These are phyloP conservation scores for Achaetomiella virescens DNA, from an alignment of 495 filamentous ascomycete genomes.

Conservation along the genomic window DNA sequence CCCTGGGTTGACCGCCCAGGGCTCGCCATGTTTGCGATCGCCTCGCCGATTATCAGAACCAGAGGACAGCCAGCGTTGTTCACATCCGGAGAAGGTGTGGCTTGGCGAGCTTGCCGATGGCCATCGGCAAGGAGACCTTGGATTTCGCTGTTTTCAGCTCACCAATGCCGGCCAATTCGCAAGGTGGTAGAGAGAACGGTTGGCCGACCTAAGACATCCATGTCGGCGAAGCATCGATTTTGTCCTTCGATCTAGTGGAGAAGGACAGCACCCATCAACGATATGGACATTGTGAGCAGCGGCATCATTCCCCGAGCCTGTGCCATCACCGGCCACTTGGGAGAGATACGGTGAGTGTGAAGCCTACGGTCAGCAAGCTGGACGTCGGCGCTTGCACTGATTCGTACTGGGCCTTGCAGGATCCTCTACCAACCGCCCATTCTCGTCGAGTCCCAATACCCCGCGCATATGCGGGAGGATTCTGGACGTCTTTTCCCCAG, in stretches of 20 bases:
- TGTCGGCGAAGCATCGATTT: neutral
- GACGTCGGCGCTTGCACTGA: no score
- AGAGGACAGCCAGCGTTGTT: neutral
- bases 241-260: neutral
- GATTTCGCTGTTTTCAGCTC: neutral
- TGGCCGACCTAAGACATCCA: constrained; percentile 14
- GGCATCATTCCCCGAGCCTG: neutral
- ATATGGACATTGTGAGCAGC: no score
- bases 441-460: no score
- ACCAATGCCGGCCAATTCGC: neutral
- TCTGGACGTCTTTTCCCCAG: no score
- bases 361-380: no score
- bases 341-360: neutral
- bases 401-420: no score
- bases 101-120: neutral
- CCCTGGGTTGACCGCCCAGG: neutral
- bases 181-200: neutral
- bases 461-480: no score
- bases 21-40: neutral
- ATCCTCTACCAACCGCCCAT: no score
- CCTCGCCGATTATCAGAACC: neutral
- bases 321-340: neutral
- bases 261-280: neutral
- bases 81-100: neutral
- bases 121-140: neutral